Evolutionary conservation across 768 basidiomycete genomes (phyloP).

Genomic region (Sarcomyxa edulis): DNA sequence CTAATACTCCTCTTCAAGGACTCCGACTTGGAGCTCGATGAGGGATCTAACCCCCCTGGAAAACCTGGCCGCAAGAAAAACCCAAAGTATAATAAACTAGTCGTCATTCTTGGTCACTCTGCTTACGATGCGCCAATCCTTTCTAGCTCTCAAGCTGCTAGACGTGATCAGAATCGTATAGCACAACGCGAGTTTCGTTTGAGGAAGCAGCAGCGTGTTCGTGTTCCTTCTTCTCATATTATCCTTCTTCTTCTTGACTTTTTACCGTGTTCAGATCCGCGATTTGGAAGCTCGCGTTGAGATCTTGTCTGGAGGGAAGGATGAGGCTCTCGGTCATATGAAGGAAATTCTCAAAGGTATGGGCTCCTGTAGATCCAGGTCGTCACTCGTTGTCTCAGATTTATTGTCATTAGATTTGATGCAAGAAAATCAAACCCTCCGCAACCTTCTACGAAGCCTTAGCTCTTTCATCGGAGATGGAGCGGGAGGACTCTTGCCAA

Average conservation of each 20-base stretch:
- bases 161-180: conserved; percentile 86
- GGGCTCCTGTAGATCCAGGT: conserved; percentile 9
- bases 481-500: conserved; percentile 67
- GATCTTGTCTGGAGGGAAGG: conserved; percentile 86
- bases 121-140: conserved; percentile 11
- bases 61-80: conserved; percentile 88
- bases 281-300: conserved; percentile 96
- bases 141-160: conserved; percentile 77
- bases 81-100: conserved; percentile 57
- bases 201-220: conserved; percentile 82
- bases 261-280: conserved; percentile 58
- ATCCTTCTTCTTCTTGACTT: neutral
- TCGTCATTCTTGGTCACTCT: conserved; percentile 5
- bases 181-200: conserved; percentile 92
- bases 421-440: conserved; percentile 83
- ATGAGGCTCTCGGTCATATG: conserved; percentile 82
- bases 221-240: conserved; percentile 10
- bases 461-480: conserved; percentile 86
- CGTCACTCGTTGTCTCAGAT: neutral
- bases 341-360: conserved; percentile 74
- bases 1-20: conserved; percentile 33
- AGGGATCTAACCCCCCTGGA: conserved; percentile 34
- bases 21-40: conserved; percentile 62
- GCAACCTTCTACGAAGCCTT: conserved; percentile 71
- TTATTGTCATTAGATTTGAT: conserved; percentile 57